Percentiles rank a stretch among this genome's conserved stretches.
Conservation (phyloP, 495 filamentous ascomycete genomes). For the Collariella sp. region DNA sequence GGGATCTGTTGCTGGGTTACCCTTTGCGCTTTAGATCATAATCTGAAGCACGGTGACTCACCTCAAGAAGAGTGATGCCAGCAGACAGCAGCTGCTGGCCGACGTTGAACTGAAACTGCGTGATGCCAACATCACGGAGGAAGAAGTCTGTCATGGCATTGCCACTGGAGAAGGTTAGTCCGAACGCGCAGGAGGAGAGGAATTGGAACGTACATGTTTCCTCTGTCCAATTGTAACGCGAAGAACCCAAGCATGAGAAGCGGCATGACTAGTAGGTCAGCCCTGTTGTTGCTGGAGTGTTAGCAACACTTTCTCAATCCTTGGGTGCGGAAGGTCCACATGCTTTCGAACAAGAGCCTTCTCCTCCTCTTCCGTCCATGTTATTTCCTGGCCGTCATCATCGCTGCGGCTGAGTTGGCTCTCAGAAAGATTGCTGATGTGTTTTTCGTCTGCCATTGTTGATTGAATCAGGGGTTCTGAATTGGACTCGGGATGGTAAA, state of each 20-base stretch:
- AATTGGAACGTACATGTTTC: conserved; percentile 21
- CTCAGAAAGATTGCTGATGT: conserved; percentile 9
- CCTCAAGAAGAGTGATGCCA: conserved; percentile 49
- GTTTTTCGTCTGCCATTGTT: conserved; percentile 19
- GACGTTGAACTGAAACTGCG: conserved; percentile 50
- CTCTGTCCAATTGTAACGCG: conserved; percentile 47
- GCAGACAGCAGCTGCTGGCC: conserved; percentile 47
- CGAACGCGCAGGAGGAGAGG: not conserved
- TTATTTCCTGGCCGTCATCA: conserved; percentile 18
- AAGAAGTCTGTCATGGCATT: conserved; percentile 34
- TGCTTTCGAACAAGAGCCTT: conserved; percentile 28
- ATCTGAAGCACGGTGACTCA: not conserved
- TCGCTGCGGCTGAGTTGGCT: conserved; percentile 18
- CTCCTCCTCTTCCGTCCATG: conserved; percentile 33
- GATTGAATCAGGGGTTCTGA: not conserved
- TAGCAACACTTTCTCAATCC: no score
- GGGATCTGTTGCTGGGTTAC: conserved; percentile 31
- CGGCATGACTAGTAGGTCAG: conserved; percentile 45
- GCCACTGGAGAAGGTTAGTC: conserved; percentile 4
- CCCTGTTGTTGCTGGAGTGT: conserved; percentile 21
- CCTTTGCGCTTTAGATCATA: not conserved
- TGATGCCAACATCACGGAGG: conserved; percentile 45
- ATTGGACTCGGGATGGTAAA: not conserved
- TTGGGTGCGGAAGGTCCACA: no score
- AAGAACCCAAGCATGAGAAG: conserved; percentile 50